Evolutionary conservation across 148 eudicot genomes (phyloP).

Genomic region (Nyssa sinensis): DNA sequence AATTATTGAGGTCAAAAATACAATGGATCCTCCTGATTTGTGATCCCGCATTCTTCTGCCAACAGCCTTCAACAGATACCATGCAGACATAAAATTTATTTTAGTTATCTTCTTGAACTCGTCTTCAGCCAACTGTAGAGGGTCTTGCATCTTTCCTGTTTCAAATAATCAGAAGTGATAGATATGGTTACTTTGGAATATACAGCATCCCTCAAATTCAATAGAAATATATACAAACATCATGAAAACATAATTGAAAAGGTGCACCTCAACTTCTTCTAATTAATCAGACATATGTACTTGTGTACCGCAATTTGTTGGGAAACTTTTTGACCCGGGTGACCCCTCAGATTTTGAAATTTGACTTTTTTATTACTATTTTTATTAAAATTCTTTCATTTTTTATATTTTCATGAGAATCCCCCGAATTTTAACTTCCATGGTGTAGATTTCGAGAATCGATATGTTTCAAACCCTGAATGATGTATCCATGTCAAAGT

Average conservation of each 20-base stretch:
- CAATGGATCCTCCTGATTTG: slow-evolving; percentile 78
- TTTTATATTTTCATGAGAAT: too few species aligned
- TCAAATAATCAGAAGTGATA: slow-evolving; percentile 9
- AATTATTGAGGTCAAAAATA: slow-evolving; percentile 68
- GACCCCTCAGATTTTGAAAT: too few species aligned
- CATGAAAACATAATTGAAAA: too few species aligned
- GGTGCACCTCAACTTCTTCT: not conserved
- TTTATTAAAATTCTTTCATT: too few species aligned
- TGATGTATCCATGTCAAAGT: not conserved
- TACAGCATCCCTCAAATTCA: not conserved
- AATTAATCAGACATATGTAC: not conserved
- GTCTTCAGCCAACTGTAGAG: slow-evolving; percentile 50
- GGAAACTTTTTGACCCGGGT: too few species aligned
- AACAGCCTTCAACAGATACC: slow-evolving; percentile 79
- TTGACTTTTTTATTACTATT: too few species aligned
- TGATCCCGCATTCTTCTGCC: slow-evolving; percentile 76
- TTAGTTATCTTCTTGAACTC: slow-evolving; percentile 76
- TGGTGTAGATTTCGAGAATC: not conserved
- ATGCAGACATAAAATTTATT: slow-evolving; percentile 71
- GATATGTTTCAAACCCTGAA: not conserved
- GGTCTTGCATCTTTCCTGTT: slow-evolving; percentile 84
- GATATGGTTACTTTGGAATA: not conserved
- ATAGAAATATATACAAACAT: not conserved
- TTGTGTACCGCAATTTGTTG: not conserved
- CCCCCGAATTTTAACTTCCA: too few species aligned